Conservation (phyloP, 2,329 filamentous ascomycete species). For the Westerdykella ornata region DNA sequence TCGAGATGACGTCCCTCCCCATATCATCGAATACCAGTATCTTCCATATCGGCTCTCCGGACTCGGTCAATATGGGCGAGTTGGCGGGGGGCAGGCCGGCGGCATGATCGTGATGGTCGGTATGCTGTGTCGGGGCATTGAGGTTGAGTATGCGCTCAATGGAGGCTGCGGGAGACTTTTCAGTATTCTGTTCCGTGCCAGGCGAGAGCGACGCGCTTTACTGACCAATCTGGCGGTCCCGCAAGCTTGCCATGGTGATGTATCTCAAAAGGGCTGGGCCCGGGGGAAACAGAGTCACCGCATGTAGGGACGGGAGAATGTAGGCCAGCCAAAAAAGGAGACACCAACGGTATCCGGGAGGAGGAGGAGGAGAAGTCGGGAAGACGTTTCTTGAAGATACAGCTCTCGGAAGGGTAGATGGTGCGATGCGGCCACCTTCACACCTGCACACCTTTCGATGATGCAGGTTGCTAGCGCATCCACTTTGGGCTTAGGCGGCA, state of each 20-base stretch:
- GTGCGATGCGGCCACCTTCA: not conserved
- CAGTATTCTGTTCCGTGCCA: slow-evolving; percentile 2
- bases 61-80: slow-evolving; percentile 74
- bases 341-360: no score
- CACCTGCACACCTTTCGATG: not conserved
- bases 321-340: not conserved
- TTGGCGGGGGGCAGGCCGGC: slow-evolving; percentile 61
- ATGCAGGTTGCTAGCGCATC: not conserved
- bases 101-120: slow-evolving; percentile 52
- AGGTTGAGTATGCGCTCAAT: slow-evolving; percentile 95
- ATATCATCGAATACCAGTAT: slow-evolving; percentile 80
- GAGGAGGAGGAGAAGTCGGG: no score
- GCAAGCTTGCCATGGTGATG: slow-evolving; percentile 42
- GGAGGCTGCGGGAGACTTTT: slow-evolving; percentile 53
- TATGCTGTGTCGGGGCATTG: slow-evolving; percentile 59
- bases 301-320: slow-evolving; percentile 15
- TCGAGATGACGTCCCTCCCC: slow-evolving; percentile 93
- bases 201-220: no score
- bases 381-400: no score
- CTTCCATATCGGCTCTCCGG: slow-evolving; percentile 95
- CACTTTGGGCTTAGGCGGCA: slow-evolving; percentile 1
- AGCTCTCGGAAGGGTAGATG: not conserved
- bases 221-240: slow-evolving; percentile 66
- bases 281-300: slow-evolving; percentile 20
- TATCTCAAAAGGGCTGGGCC: slow-evolving; percentile 15